Evolutionary conservation across 2,329 filamentous ascomycete genomes (phyloP).

Genomic region (Thermoascus crustaceus): DNA sequence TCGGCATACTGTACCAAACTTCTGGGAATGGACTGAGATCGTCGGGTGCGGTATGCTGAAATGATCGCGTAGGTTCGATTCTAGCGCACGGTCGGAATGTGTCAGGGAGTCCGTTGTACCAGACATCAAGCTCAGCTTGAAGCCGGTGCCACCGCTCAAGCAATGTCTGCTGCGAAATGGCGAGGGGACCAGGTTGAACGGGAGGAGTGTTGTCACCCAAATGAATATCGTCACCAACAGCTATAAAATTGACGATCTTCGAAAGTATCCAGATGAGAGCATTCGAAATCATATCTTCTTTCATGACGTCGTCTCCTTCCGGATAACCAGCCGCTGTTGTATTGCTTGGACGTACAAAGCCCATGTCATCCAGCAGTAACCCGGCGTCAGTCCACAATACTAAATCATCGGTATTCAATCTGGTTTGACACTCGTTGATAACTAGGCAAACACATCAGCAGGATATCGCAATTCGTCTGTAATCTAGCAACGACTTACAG

Average conservation of each 20-base stretch:
- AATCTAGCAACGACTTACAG: conserved; percentile 34
- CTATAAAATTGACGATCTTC: conserved; percentile 59
- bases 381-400: conserved; percentile 57
- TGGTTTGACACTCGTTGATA: conserved; percentile 52
- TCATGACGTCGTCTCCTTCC: conserved; percentile 41
- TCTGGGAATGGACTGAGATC: conserved; percentile 41
- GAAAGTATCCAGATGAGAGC: conserved; percentile 58
- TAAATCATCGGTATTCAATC: conserved; percentile 55
- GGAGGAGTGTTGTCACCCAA: conserved; percentile 15
- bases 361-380: conserved; percentile 48
- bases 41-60: conserved; percentile 16
- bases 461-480: background rate
- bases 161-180: conserved; percentile 33
- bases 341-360: conserved; percentile 41
- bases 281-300: conserved; percentile 57
- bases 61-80: conserved; percentile 30
- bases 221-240: conserved; percentile 45
- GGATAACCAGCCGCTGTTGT: conserved; percentile 22
- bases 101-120: conserved; percentile 51
- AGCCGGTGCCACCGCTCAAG: conserved; percentile 45
- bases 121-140: conserved; percentile 49
- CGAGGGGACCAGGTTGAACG: conserved; percentile 20
- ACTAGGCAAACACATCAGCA: conserved; percentile 16
- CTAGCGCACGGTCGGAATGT: conserved; percentile 52
- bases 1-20: conserved; percentile 57